These are phyloP conservation scores for Cladosporium austrohemisphaericum DNA, from an alignment of 2,329 filamentous ascomycete genomes.

Conservation along the genomic window DNA sequence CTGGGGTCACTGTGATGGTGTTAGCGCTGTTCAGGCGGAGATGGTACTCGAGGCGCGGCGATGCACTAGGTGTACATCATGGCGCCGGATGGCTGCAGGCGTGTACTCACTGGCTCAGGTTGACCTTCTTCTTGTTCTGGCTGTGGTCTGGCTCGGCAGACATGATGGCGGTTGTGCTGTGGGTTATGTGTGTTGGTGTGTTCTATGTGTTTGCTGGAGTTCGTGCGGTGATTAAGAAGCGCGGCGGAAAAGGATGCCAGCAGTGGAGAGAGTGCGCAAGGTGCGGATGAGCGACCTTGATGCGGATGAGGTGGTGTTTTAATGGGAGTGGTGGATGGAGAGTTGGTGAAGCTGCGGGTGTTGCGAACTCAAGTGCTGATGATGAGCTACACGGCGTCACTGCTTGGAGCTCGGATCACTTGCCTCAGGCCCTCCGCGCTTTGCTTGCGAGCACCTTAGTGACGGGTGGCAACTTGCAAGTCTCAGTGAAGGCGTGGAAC, in stretches of 20 bases:
- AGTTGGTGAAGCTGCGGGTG: slow-evolving; percentile 8
- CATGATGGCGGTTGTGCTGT: slow-evolving; percentile 34
- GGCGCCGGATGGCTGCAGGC: slow-evolving; percentile 7
- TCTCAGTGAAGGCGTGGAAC: neutral
- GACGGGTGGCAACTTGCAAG: too few relatives aligned
- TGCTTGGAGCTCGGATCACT: neutral
- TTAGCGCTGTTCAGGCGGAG: slow-evolving; percentile 74
- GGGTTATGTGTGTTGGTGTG: neutral
- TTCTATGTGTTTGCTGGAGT: slow-evolving; percentile 7
- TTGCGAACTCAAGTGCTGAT: slow-evolving; percentile 2
- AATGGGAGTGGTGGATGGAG: too few relatives aligned
- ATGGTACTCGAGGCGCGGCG: slow-evolving; percentile 52
- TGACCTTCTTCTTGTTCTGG: slow-evolving; percentile 44
- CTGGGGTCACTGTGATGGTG: slow-evolving; percentile 27
- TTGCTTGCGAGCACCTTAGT: too few relatives aligned
- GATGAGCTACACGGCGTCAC: slow-evolving; percentile 1
- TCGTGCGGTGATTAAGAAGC: neutral
- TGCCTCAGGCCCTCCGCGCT: too few relatives aligned
- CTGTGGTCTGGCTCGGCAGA: slow-evolving; percentile 49
- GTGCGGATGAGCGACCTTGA: neutral
- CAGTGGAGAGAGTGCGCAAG: neutral
- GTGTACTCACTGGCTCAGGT: slow-evolving; percentile 43
- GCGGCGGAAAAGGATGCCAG: slow-evolving; percentile 2
- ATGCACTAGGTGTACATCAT: too few relatives aligned
- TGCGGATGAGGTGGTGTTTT: too few relatives aligned